Percentiles rank a stretch among this genome's conserved stretches.
These are phyloP conservation scores for Achaetomium macrosporum DNA, from an alignment of 2,329 filamentous ascomycete species.

Conservation along the genomic window DNA sequence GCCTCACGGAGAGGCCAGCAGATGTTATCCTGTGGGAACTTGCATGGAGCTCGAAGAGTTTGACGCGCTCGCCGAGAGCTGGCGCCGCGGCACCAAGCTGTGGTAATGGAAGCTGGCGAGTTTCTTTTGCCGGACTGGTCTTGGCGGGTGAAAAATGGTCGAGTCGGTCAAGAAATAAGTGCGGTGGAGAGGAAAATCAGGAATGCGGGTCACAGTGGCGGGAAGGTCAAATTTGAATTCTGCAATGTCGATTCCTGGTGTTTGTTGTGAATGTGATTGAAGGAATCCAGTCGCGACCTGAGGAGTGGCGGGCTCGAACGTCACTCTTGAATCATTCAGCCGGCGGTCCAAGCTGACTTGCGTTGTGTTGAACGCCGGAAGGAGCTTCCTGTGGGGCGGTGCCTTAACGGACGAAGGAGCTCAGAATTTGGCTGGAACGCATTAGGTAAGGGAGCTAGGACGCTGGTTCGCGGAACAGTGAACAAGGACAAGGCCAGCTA, in stretches of 20 bases:
- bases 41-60: slow-evolving; percentile 29
- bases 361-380: not conserved
- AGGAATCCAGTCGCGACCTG: too few species aligned
- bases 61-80: not conserved
- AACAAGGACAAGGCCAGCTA: not conserved
- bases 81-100: slow-evolving; percentile 1
- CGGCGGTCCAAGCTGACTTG: too few species aligned
- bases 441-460: too few species aligned
- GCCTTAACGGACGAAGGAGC: not conserved
- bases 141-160: not conserved
- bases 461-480: not conserved
- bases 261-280: too few species aligned
- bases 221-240: too few species aligned
- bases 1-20: slow-evolving; percentile 40
- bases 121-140: not conserved
- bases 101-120: not conserved
- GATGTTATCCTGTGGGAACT: slow-evolving; percentile 33
- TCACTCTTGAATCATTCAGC: too few species aligned
- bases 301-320: too few species aligned
- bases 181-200: too few species aligned
- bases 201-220: too few species aligned
- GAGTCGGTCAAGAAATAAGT: not conserved
- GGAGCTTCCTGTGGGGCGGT: slow-evolving; percentile 6
- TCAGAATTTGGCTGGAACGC: not conserved
- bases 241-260: too few species aligned